Conservation (phyloP, 768 basidiomycete genomes). For the Termitomyces sp. region DNA sequence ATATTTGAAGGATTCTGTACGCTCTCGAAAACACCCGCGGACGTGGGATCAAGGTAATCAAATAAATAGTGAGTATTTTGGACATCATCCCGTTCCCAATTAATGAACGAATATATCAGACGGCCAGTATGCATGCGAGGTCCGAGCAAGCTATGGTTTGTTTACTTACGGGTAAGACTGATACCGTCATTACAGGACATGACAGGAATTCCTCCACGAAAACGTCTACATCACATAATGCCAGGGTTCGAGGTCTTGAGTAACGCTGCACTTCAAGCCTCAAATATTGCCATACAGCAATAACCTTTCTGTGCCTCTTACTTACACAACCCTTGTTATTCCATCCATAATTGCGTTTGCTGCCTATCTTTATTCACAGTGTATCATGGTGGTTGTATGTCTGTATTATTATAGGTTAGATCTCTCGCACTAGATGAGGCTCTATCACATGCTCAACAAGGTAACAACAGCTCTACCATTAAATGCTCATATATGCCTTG, state of each 20-base stretch:
- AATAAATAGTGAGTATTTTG: conserved; percentile 33
- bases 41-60: conserved; percentile 56
- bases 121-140: conserved; percentile 46
- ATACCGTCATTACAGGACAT: conserved; percentile 39
- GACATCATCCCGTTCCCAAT: too few species aligned
- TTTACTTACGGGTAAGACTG: conserved; percentile 16
- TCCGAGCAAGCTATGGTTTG: conserved; percentile 21
- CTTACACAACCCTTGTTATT: neutral
- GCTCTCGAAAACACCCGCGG: conserved; percentile 56
- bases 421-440: conserved; percentile 5
- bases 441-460: conserved; percentile 1
- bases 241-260: conserved; percentile 53
- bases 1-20: conserved; percentile 32
- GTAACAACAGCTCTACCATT: conserved; percentile 12
- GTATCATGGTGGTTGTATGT: conserved; percentile 1
- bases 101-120: conserved; percentile 30
- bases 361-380: conserved; percentile 14
- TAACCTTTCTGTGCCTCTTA: conserved; percentile 23
- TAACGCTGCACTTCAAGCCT: conserved; percentile 49
- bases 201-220: conserved; percentile 53
- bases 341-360: neutral
- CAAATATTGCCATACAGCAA: conserved; percentile 53
- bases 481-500: neutral
- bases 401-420: conserved; percentile 4
- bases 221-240: conserved; percentile 66